Base-by-base conservation (phyloP, 352 stramenopile species). In the Phytophthora meadii region DNA sequence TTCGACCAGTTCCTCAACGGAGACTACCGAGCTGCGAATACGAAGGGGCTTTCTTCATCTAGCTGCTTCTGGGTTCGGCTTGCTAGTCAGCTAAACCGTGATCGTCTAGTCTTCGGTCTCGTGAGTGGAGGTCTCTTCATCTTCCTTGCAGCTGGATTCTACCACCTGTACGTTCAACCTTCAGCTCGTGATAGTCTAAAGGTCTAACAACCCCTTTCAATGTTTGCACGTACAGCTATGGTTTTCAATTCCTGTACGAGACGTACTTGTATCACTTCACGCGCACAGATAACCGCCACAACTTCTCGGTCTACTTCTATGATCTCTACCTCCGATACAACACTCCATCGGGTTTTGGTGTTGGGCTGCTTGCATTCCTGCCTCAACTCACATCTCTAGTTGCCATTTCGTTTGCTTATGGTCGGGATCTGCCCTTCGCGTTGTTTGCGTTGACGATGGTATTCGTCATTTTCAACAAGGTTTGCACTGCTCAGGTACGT, bases 291-390 rank as follows among this genome's bases (percentile, higher is more conserved):
- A 98, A 99, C 77, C 94, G 98, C 24, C 98, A 99, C 82, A 99
- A 99, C 74, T 99, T 99, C 72, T 99, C 97, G 5, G 93, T 99
- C 37, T 99, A 99, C 79, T 99, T 98, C 79, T 99, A 99, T 77
- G 93, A 96, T 72, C 97, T 99, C n/a, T 99, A 99, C 76, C 82
- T 99, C 56, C 92, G 88, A 54, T 96, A 96, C 72, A 84, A 91
- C 40, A 94, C 88, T 0, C 72, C 76, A 7, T 87, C 84, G 2
- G 88, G 88, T 46, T 89, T 94, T 52, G 72, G 81, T 2, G 76
- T 96, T 54, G 88, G 89, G 0, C 65, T 97, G 9, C 63, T 92
- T 14, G 88, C 92, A 12, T 97, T 97, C 53, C 47, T 97, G 7
- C 89, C 88, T 19, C 89, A 97, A 32, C 55, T 97, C n/a, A 65